A percentile compares a stretch with the other conserved stretches of the same genome.
phyloP scores from a whole-genome alignment of 805 yeast genomes.

The Starmerella asiatica region DNA sequence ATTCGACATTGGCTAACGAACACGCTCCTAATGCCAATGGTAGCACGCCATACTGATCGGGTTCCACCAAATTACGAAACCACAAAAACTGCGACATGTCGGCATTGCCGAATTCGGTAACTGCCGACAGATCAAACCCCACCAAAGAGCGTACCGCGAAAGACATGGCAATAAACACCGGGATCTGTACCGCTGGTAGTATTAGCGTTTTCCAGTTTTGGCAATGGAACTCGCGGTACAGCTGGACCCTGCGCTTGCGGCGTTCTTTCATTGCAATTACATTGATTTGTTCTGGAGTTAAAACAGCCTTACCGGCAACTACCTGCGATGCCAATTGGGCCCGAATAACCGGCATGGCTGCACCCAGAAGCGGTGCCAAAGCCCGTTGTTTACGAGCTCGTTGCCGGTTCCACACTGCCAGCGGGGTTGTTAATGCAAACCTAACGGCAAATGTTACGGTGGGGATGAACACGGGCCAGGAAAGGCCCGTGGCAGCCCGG shows the following conservation, averaged over 20 bases:
- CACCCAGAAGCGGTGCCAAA: slow-evolving; percentile 55
- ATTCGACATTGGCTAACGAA: slow-evolving; percentile 67
- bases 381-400: slow-evolving; percentile 58
- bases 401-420: slow-evolving; percentile 59
- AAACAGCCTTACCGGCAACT: slow-evolving; percentile 25
- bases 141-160: slow-evolving; percentile 61
- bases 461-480: slow-evolving; percentile 80
- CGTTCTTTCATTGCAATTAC: slow-evolving; percentile 65
- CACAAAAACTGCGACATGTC: slow-evolving; percentile 38
- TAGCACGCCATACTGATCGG: slow-evolving; percentile 49
- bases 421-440: slow-evolving; percentile 56
- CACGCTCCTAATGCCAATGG: slow-evolving; percentile 62
- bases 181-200: slow-evolving; percentile 71
- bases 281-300: slow-evolving; percentile 67
- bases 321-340: slow-evolving; percentile 35
- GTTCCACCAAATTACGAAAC: slow-evolving; percentile 44
- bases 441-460: slow-evolving; percentile 54
- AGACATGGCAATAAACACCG: slow-evolving; percentile 73
- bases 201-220: slow-evolving; percentile 62
- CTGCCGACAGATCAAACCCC: slow-evolving; percentile 33
- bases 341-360: slow-evolving; percentile 63
- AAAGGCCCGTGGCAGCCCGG: slow-evolving; percentile 36
- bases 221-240: slow-evolving; percentile 55
- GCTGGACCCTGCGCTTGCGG: slow-evolving; percentile 52
- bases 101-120: slow-evolving; percentile 18